Conservation (phyloP, 805 yeast species). For the Pichia membranifaciens region DNA sequence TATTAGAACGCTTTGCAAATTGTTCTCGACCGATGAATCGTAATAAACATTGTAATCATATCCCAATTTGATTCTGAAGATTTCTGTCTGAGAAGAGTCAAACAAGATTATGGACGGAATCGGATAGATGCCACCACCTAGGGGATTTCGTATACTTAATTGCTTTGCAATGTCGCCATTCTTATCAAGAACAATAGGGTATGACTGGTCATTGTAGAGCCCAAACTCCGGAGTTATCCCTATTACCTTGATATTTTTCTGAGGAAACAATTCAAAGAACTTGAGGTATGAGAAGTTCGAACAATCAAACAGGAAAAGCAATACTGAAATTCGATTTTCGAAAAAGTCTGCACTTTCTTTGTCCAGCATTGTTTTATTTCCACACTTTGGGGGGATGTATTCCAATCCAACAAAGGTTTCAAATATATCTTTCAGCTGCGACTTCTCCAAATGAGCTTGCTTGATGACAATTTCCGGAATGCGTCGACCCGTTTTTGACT, state of each 20-base stretch:
- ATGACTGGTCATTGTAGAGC: slow-evolving; percentile 13
- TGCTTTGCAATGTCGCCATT: slow-evolving; percentile 23
- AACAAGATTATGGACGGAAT: slow-evolving; percentile 26
- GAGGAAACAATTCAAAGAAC: slow-evolving; percentile 2
- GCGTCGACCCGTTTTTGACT: not conserved
- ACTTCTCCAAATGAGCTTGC: slow-evolving; percentile 7
- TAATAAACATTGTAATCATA: slow-evolving; percentile 23
- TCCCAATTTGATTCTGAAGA: slow-evolving; percentile 21
- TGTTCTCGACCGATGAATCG: slow-evolving; percentile 12
- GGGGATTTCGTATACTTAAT: slow-evolving; percentile 27
- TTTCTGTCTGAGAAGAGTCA: slow-evolving; percentile 21
- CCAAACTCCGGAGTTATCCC: slow-evolving; percentile 22
- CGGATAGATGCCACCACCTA: slow-evolving; percentile 34
- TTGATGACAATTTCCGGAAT: slow-evolving; percentile 12
- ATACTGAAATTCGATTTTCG: not conserved
- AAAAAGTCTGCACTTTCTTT: not conserved
- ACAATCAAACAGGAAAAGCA: slow-evolving; percentile 7
- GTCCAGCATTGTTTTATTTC: not conserved
- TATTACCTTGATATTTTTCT: slow-evolving; percentile 11
- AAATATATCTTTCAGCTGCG: not conserved
- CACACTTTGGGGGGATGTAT: slow-evolving; percentile 1
- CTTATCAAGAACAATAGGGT: slow-evolving; percentile 27
- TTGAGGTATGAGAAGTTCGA: slow-evolving; percentile 1
- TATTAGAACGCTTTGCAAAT: slow-evolving; percentile 16
- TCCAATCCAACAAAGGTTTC: not conserved